A percentile compares a stretch with the other conserved stretches of the same genome.
Evolutionary conservation across 352 stramenopile species (phyloP).

Genomic region (Thraustochytrium striatum): DNA sequence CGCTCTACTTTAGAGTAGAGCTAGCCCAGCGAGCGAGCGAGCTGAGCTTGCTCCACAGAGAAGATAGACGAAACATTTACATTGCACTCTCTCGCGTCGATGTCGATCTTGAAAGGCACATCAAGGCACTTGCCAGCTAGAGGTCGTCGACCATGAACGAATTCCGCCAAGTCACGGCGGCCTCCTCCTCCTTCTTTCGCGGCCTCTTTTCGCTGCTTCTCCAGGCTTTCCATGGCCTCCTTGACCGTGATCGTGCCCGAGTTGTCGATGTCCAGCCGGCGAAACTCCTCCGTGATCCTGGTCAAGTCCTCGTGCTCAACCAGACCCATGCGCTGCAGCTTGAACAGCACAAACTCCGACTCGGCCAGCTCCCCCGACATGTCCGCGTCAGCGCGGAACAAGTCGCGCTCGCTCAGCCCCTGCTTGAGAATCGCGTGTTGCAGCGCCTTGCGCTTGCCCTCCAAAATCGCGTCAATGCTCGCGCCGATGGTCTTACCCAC

Average conservation of each 20-base stretch:
- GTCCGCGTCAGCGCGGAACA: constrained; percentile 20
- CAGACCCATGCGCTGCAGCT: constrained; percentile 34
- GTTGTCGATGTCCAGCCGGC: not conserved
- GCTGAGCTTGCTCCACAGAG: too few species aligned
- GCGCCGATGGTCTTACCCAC: constrained; percentile 66
- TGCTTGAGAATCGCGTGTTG: not conserved
- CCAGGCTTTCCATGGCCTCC: too few species aligned
- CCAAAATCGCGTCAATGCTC: constrained; percentile 64
- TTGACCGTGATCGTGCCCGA: not conserved
- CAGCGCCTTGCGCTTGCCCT: constrained; percentile 43
- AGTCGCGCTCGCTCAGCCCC: not conserved
- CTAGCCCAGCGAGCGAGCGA: too few species aligned
- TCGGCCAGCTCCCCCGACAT: constrained; percentile 9
- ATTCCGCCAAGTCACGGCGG: too few species aligned
- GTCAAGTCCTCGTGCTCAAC: not conserved
- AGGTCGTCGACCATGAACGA: too few species aligned
- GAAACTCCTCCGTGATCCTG: not conserved
- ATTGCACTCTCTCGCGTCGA: too few species aligned
- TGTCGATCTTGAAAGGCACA: too few species aligned
- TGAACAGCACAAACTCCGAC: constrained; percentile 32
- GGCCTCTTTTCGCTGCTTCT: too few species aligned
- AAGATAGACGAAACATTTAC: too few species aligned
- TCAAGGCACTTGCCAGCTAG: too few species aligned
- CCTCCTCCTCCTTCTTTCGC: too few species aligned
- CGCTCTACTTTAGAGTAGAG: too few species aligned